These are phyloP conservation scores for Hypomyces perniciosus DNA, from an alignment of 2,329 filamentous ascomycete genomes.

Conservation along the genomic window DNA sequence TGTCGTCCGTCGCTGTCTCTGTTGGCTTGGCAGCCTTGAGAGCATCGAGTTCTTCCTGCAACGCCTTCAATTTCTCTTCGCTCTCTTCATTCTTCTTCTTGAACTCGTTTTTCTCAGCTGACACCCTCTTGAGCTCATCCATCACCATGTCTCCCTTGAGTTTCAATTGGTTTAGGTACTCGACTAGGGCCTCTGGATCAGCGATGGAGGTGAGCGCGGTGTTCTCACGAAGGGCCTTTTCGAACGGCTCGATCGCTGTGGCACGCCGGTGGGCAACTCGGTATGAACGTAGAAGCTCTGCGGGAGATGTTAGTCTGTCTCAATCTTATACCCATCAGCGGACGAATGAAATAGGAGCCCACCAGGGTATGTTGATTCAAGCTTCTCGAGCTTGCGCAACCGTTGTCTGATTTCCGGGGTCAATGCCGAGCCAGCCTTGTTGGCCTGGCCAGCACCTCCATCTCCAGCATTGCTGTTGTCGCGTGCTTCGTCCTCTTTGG, in stretches of 20 bases:
- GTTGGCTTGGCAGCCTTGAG: constrained; percentile 31
- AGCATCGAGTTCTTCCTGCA: constrained; percentile 58
- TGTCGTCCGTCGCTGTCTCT: constrained; percentile 15
- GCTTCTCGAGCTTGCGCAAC: constrained; percentile 79
- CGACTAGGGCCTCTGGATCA: constrained; percentile 76
- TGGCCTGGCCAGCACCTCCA: constrained; percentile 10
- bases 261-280: constrained; percentile 83
- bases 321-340: neutral
- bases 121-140: constrained; percentile 85
- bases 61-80: constrained; percentile 55
- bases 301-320: neutral
- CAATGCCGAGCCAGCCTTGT: constrained; percentile 44
- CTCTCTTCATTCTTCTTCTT: constrained; percentile 70
- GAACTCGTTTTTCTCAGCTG: constrained; percentile 70
- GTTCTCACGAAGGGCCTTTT: constrained; percentile 82
- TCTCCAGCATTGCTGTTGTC: constrained; percentile 13
- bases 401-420: constrained; percentile 69
- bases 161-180: constrained; percentile 84
- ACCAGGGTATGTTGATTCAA: constrained; percentile 85
- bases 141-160: constrained; percentile 87
- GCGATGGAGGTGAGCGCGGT: constrained; percentile 84
- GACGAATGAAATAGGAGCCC: constrained; percentile 18
- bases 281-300: constrained; percentile 87
- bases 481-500: constrained; percentile 18
- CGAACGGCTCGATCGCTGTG: constrained; percentile 85